Evolutionary conservation across 306 rosid genomes (phyloP), one percentile per base, ranked within the genome.

Genomic region (Datisca glomerata): DNA sequence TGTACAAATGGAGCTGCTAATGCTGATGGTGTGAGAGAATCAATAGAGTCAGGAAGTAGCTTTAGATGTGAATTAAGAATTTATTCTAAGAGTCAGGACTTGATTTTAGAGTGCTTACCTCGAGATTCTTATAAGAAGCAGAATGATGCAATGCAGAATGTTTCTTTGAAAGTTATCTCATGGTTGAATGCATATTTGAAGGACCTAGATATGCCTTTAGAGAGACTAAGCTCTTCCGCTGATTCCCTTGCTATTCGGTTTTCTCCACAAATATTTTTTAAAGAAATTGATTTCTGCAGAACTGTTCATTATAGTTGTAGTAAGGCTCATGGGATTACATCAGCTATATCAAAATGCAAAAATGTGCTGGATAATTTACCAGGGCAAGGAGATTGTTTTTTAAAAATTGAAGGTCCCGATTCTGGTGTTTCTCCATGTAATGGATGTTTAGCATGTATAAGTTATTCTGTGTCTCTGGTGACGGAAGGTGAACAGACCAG

Each of bases 121-220:
- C 55, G 56, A 47, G 71, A 56, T 43, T 56, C 59, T 21, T 84
- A 47, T 52, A 89, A 70, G 70, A 89, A 68, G 74, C 84, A 70
- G 73, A 65, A 46, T 58, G 86, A 84, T 56, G 75, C 93, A n/a
- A 43, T 75, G 54, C 98, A 89, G 68, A 75, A 58, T 62, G 77
- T 78, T 12, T 80, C 86, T 38, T 70, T 89, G 72, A 77, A 68
- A 68, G 70, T 80, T 56, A 67, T 89, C 25, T 70, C 63, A 57
- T 80, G 86, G 95, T 51, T 89, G 45, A 73, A 80, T 55, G 59
- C 32, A 35, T 72, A 73, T 61, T 77, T 89, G 31, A 66, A 43
- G 71, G 69, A 73, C 57, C 63, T 41, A 40, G 18, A 49, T 49
- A 6, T 37, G 47, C 43, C 91, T 29, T 31, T 54, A 18, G 86